These are phyloP conservation scores for Vicia sativa DNA, from an alignment of 306 rosid genomes.

Conservation along the genomic window DNA sequence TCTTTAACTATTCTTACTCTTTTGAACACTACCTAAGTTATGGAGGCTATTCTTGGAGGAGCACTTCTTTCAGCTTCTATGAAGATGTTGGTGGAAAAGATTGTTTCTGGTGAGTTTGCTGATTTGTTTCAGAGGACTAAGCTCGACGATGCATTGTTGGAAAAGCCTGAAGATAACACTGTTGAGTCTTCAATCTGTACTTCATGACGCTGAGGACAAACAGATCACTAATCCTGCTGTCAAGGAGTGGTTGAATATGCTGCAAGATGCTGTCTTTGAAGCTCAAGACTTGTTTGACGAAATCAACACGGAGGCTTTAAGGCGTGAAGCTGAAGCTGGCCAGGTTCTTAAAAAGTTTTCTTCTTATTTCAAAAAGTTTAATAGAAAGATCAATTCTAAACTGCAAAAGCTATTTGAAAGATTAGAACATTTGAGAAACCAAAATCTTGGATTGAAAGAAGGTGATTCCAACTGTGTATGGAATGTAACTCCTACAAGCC, in stretches of 20 bases:
- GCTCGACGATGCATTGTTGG: constrained; percentile 9
- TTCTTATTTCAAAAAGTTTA: constrained; percentile 25
- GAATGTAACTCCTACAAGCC: constrained; percentile 22
- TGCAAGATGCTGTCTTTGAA: constrained; percentile 20
- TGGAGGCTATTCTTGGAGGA: constrained; percentile 2
- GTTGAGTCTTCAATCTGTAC: constrained; percentile 30
- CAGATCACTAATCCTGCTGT: constrained; percentile 18
- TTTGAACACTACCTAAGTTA: too few species aligned
- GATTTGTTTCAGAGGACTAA: not conserved
- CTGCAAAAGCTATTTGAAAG: constrained; percentile 25
- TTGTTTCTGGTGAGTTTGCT: not conserved
- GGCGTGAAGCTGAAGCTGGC: too few species aligned
- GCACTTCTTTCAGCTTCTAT: constrained; percentile 34
- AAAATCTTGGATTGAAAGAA: constrained; percentile 25
- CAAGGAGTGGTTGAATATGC: constrained; percentile 26
- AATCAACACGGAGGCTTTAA: too few species aligned
- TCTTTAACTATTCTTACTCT: too few species aligned
- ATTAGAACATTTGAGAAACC: not conserved
- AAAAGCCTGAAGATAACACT: constrained; percentile 4
- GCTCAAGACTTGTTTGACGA: not conserved
- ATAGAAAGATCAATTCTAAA: constrained; percentile 37
- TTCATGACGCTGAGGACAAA: constrained; percentile 31
- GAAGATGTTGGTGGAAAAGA: constrained; percentile 1
- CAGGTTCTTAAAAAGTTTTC: too few species aligned
- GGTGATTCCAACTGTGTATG: constrained; percentile 4